Conservation (phyloP, 2,329 filamentous ascomycete species). For the Cladobotryum mycophilum region DNA sequence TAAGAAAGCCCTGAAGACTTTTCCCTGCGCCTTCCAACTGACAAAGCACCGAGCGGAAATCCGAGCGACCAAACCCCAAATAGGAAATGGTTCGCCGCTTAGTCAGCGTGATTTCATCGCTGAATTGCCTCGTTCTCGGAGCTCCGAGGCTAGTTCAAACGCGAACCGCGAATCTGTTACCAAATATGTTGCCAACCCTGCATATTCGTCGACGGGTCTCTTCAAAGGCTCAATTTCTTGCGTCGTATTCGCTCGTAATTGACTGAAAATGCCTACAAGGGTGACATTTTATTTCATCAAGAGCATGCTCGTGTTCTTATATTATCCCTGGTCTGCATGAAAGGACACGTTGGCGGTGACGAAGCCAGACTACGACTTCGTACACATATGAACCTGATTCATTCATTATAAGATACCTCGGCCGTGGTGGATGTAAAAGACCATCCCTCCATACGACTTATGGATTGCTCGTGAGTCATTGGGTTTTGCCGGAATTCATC, state of each 20-base stretch:
- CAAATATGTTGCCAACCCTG: background rate
- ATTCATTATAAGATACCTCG: background rate
- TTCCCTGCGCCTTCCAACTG: background rate
- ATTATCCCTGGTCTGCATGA: background rate
- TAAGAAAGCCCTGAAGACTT: slow-evolving; percentile 20
- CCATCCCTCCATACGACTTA: no score
- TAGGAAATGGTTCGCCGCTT: background rate
- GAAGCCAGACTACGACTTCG: background rate
- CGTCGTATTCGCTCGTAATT: background rate
- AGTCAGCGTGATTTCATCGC: background rate
- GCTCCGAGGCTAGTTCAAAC: background rate
- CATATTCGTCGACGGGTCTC: background rate
- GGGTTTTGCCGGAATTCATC: no score
- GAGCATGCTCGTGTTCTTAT: background rate
- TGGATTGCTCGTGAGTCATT: no score
- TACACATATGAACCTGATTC: background rate
- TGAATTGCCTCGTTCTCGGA: slow-evolving; percentile 3
- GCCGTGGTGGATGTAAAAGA: background rate
- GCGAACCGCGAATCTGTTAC: background rate
- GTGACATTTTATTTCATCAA: background rate
- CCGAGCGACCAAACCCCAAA: slow-evolving; percentile 7
- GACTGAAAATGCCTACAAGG: background rate
- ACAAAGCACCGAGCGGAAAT: background rate
- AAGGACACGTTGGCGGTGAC: background rate
- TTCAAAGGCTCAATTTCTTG: background rate